These are phyloP conservation scores for Populus pruinosa DNA, from an alignment of 345 rosid species.

Conservation along the genomic window DNA sequence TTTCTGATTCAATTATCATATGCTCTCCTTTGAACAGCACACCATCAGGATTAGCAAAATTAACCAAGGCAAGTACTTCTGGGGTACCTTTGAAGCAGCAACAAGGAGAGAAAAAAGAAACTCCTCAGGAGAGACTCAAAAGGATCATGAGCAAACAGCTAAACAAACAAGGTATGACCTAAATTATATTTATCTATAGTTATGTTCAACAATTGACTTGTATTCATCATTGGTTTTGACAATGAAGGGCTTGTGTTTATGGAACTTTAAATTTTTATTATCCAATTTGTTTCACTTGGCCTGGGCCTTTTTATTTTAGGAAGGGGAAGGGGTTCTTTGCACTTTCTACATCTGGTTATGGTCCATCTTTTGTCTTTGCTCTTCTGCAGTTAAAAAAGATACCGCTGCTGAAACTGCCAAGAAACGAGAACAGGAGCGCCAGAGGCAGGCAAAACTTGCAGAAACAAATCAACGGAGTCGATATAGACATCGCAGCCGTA, in stretches of 20 bases:
- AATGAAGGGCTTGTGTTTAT: background rate
- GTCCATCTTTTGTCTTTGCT: background rate
- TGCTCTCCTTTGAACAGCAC: constrained; percentile 43
- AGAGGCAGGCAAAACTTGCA: constrained; percentile 80
- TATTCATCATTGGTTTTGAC: background rate
- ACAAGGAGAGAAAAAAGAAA: constrained; percentile 76
- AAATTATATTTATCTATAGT: background rate
- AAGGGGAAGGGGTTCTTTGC: background rate
- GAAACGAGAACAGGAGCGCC: constrained; percentile 89
- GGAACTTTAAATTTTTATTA: background rate
- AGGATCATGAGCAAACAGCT: constrained; percentile 95
- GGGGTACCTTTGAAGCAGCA: constrained; percentile 57
- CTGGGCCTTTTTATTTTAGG: background rate
- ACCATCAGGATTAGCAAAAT: constrained; percentile 71
- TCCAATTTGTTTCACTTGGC: background rate
- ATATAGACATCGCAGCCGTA: constrained; percentile 65
- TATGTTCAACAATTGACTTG: background rate
- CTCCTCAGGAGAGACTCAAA: constrained; percentile 96
- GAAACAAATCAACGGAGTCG: constrained; percentile 80
- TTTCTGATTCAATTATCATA: background rate
- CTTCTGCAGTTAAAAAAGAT: constrained; percentile 82
- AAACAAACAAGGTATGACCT: constrained; percentile 76
- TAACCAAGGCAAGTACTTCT: constrained; percentile 55
- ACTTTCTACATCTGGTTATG: background rate
- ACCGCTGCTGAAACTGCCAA: constrained; percentile 89